These are phyloP conservation scores for Polygonum aviculare DNA, from an alignment of 148 eudicot species.

Conservation along the genomic window DNA sequence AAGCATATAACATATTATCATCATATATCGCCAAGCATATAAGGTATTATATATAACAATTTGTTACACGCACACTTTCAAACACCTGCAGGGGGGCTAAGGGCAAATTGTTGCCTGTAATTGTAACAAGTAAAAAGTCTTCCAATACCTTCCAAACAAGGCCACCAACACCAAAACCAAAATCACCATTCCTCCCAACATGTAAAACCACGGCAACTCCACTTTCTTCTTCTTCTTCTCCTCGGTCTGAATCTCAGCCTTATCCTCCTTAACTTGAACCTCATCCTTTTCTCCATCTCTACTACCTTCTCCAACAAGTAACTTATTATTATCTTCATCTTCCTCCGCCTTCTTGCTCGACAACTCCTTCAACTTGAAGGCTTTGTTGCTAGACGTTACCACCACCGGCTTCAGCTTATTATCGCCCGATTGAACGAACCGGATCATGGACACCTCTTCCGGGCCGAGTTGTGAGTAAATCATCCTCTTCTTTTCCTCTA, in stretches of 20 bases:
- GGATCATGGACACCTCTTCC: constrained; percentile 7
- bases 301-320: background rate
- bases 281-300: background rate
- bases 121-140: background rate
- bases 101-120: background rate
- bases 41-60: too few species aligned
- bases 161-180: background rate
- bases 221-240: background rate
- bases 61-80: background rate
- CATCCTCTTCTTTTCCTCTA: constrained; percentile 23
- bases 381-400: constrained; percentile 7
- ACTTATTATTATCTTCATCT: background rate
- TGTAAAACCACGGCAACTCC: background rate
- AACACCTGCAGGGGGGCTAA: background rate
- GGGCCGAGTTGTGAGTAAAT: constrained; percentile 7
- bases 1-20: too few species aligned
- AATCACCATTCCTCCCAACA: constrained; percentile 1
- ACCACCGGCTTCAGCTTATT: constrained; percentile 25
- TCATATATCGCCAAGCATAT: too few species aligned
- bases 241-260: background rate
- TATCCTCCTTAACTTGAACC: background rate
- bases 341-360: background rate
- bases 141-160: background rate
- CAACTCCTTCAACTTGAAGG: background rate
- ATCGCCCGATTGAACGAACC: constrained; percentile 18